These are phyloP conservation scores for Maudiozyma saulgeensis DNA, from an alignment of 805 yeast genomes.

Conservation along the genomic window DNA sequence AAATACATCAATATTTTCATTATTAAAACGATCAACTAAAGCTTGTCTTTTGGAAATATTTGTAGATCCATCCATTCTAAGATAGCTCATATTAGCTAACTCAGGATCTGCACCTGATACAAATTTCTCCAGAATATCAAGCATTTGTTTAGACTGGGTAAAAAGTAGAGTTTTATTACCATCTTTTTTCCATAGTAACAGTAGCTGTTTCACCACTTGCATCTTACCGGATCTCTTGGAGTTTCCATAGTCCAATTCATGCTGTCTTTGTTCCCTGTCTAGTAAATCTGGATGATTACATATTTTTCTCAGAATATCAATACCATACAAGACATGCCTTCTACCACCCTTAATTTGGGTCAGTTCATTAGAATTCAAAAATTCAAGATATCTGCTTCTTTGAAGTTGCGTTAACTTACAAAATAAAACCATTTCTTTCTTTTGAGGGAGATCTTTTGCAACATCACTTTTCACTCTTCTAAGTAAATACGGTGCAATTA, in stretches of 20 bases:
- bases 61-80: constrained; percentile 94
- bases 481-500: constrained; percentile 81
- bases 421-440: constrained; percentile 87
- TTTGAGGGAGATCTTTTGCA: constrained; percentile 87
- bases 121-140: constrained; percentile 72
- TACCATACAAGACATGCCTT: constrained; percentile 78
- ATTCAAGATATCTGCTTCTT: constrained; percentile 61
- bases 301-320: constrained; percentile 80
- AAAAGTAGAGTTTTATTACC: constrained; percentile 77
- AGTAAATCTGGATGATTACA: constrained; percentile 94
- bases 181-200: constrained; percentile 68
- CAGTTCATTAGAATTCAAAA: constrained; percentile 68
- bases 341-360: constrained; percentile 62
- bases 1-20: constrained; percentile 52
- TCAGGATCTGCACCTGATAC: constrained; percentile 34
- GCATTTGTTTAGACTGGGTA: constrained; percentile 90
- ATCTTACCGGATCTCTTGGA: constrained; percentile 73
- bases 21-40: constrained; percentile 75
- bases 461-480: constrained; percentile 88
- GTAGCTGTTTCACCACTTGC: constrained; percentile 72
- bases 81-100: constrained; percentile 35
- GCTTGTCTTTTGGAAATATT: constrained; percentile 66
- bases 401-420: constrained; percentile 77
- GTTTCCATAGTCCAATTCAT: constrained; percentile 39
- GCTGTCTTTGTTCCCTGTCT: constrained; percentile 31